phyloP scores from a whole-genome alignment of 768 basidiomycete species.

The Lactifluus volemus region DNA sequence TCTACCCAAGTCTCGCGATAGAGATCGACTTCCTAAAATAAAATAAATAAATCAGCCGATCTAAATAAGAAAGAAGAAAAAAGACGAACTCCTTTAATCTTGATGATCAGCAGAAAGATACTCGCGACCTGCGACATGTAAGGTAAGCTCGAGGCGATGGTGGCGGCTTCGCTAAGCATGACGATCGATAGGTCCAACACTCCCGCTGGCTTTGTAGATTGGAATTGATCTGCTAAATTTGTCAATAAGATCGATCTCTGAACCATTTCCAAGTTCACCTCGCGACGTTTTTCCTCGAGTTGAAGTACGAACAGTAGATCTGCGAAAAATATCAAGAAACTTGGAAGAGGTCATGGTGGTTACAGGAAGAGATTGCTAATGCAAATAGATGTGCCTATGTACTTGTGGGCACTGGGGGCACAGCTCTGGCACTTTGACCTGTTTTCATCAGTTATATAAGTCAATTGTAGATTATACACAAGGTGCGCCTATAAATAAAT shows the following conservation, averaged over 20 bases:
- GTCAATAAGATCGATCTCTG: neutral
- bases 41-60: neutral
- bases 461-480: constrained; percentile 19
- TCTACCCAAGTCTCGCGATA: constrained; percentile 11
- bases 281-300: neutral
- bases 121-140: constrained; percentile 8
- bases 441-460: constrained; percentile 7
- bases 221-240: neutral
- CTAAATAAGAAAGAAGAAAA: neutral
- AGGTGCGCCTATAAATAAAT: constrained; percentile 17
- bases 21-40: constrained; percentile 11
- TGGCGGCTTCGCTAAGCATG: constrained; percentile 4
- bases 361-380: too few relatives aligned
- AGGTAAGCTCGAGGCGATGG: neutral
- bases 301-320: neutral
- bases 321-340: neutral
- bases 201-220: neutral
- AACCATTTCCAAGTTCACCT: neutral
- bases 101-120: constrained; percentile 3
- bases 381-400: too few relatives aligned
- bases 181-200: constrained; percentile 1
- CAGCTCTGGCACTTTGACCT: neutral
- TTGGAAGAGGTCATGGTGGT: neutral
- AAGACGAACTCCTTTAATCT: constrained; percentile 14
- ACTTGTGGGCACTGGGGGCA: too few relatives aligned